Conservation (phyloP, 345 rosid species). For the Eucalyptus paniculata region DNA sequence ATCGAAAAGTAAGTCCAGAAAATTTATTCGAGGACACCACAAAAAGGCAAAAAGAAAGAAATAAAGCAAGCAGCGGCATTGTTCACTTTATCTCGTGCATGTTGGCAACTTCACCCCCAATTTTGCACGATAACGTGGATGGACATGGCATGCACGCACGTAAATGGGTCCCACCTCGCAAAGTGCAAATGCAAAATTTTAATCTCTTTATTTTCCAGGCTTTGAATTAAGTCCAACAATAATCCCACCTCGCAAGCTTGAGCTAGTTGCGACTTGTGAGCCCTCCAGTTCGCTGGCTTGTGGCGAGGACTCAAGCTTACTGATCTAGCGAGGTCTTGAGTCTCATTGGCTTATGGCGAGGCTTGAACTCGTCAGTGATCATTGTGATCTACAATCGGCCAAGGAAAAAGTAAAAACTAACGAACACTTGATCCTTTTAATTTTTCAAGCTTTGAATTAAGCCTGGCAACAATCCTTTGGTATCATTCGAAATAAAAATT, state of each 20-base stretch:
- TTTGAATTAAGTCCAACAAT: not conserved
- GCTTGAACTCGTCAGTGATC: fast-evolving
- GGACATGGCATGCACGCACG: not conserved
- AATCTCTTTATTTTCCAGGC: not conserved
- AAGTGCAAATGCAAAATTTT: not conserved
- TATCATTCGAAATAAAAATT: fast-evolving
- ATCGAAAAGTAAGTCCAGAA: not conserved
- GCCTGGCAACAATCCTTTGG: fast-evolving
- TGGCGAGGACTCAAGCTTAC: fast-evolving
- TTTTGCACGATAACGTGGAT: not conserved
- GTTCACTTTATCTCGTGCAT: not conserved
- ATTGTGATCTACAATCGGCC: fast-evolving
- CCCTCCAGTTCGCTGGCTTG: fast-evolving
- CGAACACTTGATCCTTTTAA: not conserved
- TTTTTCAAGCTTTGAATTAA: not conserved
- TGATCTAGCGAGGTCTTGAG: fast-evolving
- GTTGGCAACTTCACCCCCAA: not conserved
- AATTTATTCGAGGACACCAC: not conserved
- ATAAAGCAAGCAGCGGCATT: not conserved
- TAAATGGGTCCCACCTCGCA: not conserved
- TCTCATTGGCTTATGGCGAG: too few species aligned
- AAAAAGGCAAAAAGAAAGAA: not conserved
- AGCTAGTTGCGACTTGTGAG: fast-evolving
- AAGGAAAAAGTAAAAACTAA: too few species aligned
- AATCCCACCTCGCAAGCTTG: too few species aligned